Evolutionary conservation across 106 monocot genomes (phyloP), one percentile per base, ranked within the genome.

Genomic region (Alisma plantagoaquatica): DNA sequence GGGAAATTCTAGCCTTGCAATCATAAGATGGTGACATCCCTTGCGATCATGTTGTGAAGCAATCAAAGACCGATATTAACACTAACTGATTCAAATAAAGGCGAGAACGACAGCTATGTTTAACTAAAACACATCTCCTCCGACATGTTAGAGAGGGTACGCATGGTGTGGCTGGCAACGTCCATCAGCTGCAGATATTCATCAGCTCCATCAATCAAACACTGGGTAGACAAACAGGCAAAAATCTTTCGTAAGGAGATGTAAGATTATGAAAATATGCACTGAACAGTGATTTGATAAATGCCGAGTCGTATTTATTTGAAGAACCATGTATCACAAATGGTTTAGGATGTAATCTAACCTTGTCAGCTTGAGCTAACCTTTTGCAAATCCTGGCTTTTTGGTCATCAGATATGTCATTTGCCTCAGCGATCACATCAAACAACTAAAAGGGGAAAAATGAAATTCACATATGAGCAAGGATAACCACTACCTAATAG

Each of bases 111-210:
- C n/a, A n/a, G n/a, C n/a, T n/a, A n/a, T n/a, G n/a, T n/a, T 47
- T 9, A 60, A 6, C 24, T 47, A 60, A 60, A 60, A 46, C 46
- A 30, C 60, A 60, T 60, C 51, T 91, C 81, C 46, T 83, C 56
- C 11, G 79, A 38, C 89, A 82, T 79, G 72, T 86, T 79, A 54
- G 73, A 71, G 25, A 98, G 78, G 53, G 79, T 79, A 51, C 70
- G 73, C 64, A 90, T 98, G 12, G 82, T 67, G 52, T 82, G 52
- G 64, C 90, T 79, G 47, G 81, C 73, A 7, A 89, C 89, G 64
- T 85, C 72, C 72, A 98, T 52, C 45, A 98, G 82, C 69, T 98
- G 98, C 59, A 98, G 47, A 56, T 98, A 98, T 77, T 98, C 90
- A 24, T 98, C 98, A 2, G 98, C 89, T 9, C 98, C 98, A 70